Evolutionary conservation across 176 grass and related monocot species (phyloP), one percentile per base, ranked within the genome.

Genomic region (Phyllostachys edulis): DNA sequence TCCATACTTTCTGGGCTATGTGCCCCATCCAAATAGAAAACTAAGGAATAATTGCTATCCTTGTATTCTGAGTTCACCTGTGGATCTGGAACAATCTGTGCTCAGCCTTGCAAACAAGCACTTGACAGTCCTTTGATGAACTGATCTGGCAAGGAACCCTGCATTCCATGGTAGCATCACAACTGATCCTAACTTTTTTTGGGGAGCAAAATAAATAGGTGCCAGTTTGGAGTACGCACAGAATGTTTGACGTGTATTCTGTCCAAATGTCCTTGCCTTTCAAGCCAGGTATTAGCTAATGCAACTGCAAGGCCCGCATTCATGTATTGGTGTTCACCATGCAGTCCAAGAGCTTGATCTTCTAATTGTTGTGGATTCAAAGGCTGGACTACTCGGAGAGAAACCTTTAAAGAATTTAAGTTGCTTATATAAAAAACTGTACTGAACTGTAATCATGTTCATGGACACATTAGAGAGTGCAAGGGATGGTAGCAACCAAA

Each of bases 1-100:
- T 96, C 96, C 93, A 98, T 86, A 82, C 96, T 98, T 87, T 98
- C 96, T 81, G 96, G 93, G 74, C 96, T 98, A 87, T 98, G 96
- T 67, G 96, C 96, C 61, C 96, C 96, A 73, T 96, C 96, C 81
- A 98, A 92, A 92, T 96, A 98, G 80, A 98, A 92, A 80, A 92
- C 83, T 65, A 95, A 69, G 72, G 87, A 77, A 41, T 11, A 69
- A 66, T 12, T 76, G 47, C 27, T 40, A 21, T 78, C 44, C 61
- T 84, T 72, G 67, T 85, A 62, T 90, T 85, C 79, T 34, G 63
- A 86, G 66, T 76, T 84, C 66, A 90, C 50, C 42, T 80, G 85
- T 68, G 85, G 63, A 78, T 82, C 80, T 75, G 73, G 69, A 77
- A 95, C 84, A 73, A 95, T 90, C 77, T 98, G 96, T 70, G 87